Evolutionary conservation across 78 protist genomes (phyloP).

Genomic region (slime mould (Dictyostelium discoideum)): dicty_2.7 NC_007091.3:2004501-2005000

Average conservation of each 20-base stretch:
- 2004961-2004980: not conserved
- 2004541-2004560: not conserved
- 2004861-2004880: not conserved
- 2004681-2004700: constrained; percentile 9
- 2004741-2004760: not conserved
- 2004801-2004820: not conserved
- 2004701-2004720: not conserved
- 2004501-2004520: constrained; percentile 40
- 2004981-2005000: not conserved
- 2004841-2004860: not conserved
- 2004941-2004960: not conserved
- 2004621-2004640: not conserved
- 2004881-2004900: not conserved
- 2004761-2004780: not conserved
- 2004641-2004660: constrained; percentile 13
- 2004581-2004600: constrained; percentile 38
- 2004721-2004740: not conserved
- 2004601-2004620: constrained; percentile 20
- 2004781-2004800: not conserved
- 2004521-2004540: constrained; percentile 21
- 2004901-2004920: constrained; percentile 66
- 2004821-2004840: not conserved
- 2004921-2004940: constrained; percentile 27
- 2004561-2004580: constrained; percentile 65
- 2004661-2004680: constrained; percentile 14